These are phyloP conservation scores for Collybiopsis luxurians DNA, from an alignment of 768 basidiomycete species.

Conservation along the genomic window DNA sequence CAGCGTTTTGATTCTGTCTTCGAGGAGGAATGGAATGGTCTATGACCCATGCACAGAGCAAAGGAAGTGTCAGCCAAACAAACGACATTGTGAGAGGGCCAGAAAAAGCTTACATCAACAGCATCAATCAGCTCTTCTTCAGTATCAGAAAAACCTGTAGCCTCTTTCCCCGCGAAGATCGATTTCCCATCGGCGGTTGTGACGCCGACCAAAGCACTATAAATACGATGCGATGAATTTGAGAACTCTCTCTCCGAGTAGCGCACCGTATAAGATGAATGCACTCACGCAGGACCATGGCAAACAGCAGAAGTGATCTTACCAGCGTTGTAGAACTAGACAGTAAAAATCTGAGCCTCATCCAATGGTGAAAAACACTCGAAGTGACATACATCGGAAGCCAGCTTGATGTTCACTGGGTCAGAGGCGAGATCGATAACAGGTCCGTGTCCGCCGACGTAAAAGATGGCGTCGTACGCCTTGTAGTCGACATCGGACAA, in stretches of 20 bases:
- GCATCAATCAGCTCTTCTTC: conserved; percentile 55
- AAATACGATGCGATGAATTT: too few species aligned
- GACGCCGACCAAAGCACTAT: conserved; percentile 56
- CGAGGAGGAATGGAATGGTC: conserved; percentile 64
- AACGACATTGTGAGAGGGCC: background rate
- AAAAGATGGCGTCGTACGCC: conserved; percentile 75
- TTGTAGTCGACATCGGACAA: conserved; percentile 53
- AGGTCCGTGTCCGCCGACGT: conserved; percentile 79
- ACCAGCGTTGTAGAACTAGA: conserved; percentile 62
- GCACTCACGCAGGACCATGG: conserved; percentile 70
- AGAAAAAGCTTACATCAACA: conserved; percentile 36
- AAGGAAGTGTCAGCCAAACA: background rate
- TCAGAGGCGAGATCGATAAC: conserved; percentile 68
- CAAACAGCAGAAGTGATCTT: conserved; percentile 75
- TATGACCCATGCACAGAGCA: background rate
- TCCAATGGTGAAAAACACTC: background rate
- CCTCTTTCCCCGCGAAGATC: conserved; percentile 56
- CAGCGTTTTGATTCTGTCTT: conserved; percentile 58
- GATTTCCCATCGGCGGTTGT: conserved; percentile 56
- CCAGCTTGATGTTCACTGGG: conserved; percentile 51
- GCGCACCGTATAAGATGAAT: background rate
- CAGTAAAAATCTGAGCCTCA: background rate
- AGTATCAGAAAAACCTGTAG: conserved; percentile 69
- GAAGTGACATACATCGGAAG: conserved; percentile 40
- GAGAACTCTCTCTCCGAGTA: too few species aligned